Percentiles rank a stretch among this genome's conserved stretches.
These are phyloP conservation scores for Aspergillus luchuensis DNA, from an alignment of 2,329 filamentous ascomycete genomes.

Conservation along the genomic window DNA sequence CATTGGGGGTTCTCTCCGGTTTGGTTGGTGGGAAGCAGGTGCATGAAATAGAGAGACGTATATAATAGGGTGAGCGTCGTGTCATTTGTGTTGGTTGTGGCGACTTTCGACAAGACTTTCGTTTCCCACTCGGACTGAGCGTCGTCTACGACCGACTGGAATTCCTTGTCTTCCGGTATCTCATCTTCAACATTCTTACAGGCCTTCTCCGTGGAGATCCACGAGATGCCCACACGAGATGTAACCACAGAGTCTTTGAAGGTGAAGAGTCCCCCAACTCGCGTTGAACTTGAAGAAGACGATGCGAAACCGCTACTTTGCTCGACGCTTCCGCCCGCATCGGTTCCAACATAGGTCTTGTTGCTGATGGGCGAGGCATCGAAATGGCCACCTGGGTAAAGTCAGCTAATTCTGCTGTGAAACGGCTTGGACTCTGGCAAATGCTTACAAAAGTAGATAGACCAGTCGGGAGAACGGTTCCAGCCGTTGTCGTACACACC, in stretches of 20 bases:
- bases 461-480: conserved; percentile 62
- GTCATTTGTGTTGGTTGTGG: conserved; percentile 58
- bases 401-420: not conserved
- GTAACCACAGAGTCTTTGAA: conserved; percentile 53
- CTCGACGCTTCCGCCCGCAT: conserved; percentile 31
- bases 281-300: conserved; percentile 50
- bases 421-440: not conserved
- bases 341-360: conserved; percentile 31
- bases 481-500: conserved; percentile 68
- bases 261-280: conserved; percentile 52
- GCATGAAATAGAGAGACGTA: conserved; percentile 69
- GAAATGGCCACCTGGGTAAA: conserved; percentile 60
- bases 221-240: conserved; percentile 68
- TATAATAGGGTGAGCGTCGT: conserved; percentile 65
- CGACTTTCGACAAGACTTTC: conserved; percentile 65
- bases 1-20: conserved; percentile 71
- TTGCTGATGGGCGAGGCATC: conserved; percentile 41
- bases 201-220: conserved; percentile 64
- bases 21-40: conserved; percentile 68
- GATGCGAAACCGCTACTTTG: conserved; percentile 32
- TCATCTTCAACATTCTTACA: conserved; percentile 61
- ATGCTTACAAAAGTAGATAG: conserved; percentile 32
- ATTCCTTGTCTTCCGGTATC: conserved; percentile 51
- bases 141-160: conserved; percentile 50
- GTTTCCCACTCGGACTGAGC: conserved; percentile 61